Base-by-base conservation (phyloP, 495 filamentous ascomycete species). In the Margaritispora aquatica region DNA sequence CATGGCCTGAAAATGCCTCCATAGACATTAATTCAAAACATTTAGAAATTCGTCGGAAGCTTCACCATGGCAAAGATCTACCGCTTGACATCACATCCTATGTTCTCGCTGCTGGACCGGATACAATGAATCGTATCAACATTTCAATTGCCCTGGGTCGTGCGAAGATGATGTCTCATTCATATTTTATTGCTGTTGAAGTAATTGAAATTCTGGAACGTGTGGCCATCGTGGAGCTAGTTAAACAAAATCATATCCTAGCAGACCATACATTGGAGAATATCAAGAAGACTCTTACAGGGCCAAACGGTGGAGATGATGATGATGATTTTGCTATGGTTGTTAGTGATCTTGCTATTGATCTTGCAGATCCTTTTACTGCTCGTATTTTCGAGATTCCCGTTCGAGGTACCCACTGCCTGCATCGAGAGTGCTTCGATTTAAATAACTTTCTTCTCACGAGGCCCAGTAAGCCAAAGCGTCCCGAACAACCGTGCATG, bases 401-500 rank as follows among this genome's bases (percentile, higher is more conserved):
- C 2, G 88, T 82, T 7, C 84, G 91, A 19, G 83, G 88, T 15
- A 71, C 61, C 7, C 49, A 47, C 17, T 83, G 80, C 69, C 71
- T 72, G 7, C 92, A 97, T 68, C 72, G 83, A 34, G 89, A 96
- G 70, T 95, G 89, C 68, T 96, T 97, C 68, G 92, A 97, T 68
- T 84, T 94, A 22, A 82, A 90, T 24, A 90, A 82, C 0, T 96
- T 88, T 73, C 78, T 97, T 13, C 66, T 73, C 15, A 90, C 88
- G 0, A 80, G 87, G 0, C 73, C 70, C 29, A 57, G 67, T 29
- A 80, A 71, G 67, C 71, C 69, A 60, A 74, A 68, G 57, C 65
- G 64, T 58, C 73, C 66, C 47, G 79, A 65, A 34, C 75, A 79
- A 58, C 80, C 83, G 0, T 79, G 79, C 31, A 74, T 81, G 57